Base-by-base conservation (phyloP, 1,284 basidiomycete genomes). In the Puccinia triticina region DNA sequence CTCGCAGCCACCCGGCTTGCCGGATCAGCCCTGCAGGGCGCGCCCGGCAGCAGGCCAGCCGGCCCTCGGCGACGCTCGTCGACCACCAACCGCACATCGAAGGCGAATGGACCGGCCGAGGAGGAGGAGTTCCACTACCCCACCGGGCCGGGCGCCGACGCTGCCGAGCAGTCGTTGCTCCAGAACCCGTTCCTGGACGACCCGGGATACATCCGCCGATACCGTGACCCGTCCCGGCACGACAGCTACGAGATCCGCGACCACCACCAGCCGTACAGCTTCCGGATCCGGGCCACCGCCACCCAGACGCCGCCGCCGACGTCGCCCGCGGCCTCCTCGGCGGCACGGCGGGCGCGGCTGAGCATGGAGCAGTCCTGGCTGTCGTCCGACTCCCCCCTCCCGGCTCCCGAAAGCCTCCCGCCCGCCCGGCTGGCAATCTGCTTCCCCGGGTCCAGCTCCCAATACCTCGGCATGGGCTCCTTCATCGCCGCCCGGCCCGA, bases 371-470 rank as follows among this genome's bases (percentile, higher is more conserved):
- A 71, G n/a, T 72, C 64, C 66, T 80, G 82, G 82, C 50, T 64
- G 32, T 76, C 79, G n/a, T n/a, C n/a, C n/a, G n/a, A n/a, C n/a
- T n/a, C 21, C 26, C 53, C 55, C 32, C 43, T 43, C 32, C 43
- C 34, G 14, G 43, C 50, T 46, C 8, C n/a, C 37, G n/a, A 26
- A 29, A 23, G 10, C 29, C 29, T 64, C 72, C 23, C 50, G 8
- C 61, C 61, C 2, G 8, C 61, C 3, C 1, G 16, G 16, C 69
- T 76, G 83, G 85, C 32, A 77, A 85, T 64, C 82, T 86, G 79
- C 40, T 86, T 86, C 77, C 85, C 86, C 23, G 86, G 86, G 16
- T 84, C 84, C 4, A 86, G 86, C 0, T 85, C 84, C 29, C 86
- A 86, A 74, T 86, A 86, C 64, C 84, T 85, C 46, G 84, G 84